Base-by-base conservation (phyloP, 2,329 filamentous ascomycete species). In the Sporothrix brunneoviolacea region DNA sequence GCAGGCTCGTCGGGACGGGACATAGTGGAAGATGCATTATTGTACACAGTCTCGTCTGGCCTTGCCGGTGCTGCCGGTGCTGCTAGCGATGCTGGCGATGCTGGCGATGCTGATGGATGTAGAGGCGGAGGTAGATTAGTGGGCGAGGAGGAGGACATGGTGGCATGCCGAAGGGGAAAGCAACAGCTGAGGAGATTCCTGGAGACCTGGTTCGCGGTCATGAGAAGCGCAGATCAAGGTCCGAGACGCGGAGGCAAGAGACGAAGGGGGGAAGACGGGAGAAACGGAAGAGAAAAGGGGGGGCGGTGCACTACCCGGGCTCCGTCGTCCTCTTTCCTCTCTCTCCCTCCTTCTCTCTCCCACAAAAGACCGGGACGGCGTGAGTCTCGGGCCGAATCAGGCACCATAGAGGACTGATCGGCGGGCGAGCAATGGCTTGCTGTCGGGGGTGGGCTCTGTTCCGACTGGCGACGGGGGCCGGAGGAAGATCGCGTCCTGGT, bases 111-210 rank as follows among this genome's bases (percentile, higher is more conserved):
- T 9, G 30, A 16, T 18, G 32, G 30, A n/a, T 28, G 46, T 15
- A 40, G 41, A 22, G 28, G 32, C 8, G 48, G 33, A 8, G 30
- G 27, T 19, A 36, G 40, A 3, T 18, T 19, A 33, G 46, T n/a
- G 28, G 22, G 36, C 4, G 49, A 35, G 9, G 46, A 19, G 18
- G 39, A 27, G 35, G 46, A 37, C 52, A 54, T 52, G 16, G 41
- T 49, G 30, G 38, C 49, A 54, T 52, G n/a, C 52, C 45, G 49
- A 41, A 22, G 7, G 15, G 39, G 52, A 10, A 51, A 49, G 48
- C 44, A 54, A 35, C 52, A 51, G 41, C 48, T 22, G 19, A 54
- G 42, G 12, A 51, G 39, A 22, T 49, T n/a, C 19, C 39, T 40
- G 7, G 46, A 45, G 19, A 45, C 33, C 8, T 21, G 35, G 21